phyloP scores from a whole-genome alignment of 2,329 filamentous ascomycete genomes.

The Pseudogymnoascus destructans region DNA sequence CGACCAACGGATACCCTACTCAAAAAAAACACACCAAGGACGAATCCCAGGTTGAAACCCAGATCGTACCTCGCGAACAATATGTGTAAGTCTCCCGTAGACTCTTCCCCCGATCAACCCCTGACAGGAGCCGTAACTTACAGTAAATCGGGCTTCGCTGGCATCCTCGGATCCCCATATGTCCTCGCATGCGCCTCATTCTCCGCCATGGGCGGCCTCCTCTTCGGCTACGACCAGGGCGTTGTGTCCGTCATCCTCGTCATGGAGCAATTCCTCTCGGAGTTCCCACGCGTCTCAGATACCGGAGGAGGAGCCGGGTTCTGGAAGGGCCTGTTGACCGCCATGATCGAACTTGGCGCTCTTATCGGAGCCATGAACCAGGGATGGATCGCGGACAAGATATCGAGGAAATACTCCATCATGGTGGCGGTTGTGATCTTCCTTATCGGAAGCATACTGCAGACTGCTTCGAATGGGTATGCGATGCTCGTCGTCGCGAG shows the following conservation, averaged over 20 bases:
- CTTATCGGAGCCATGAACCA: conserved; percentile 32
- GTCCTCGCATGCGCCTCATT: conserved; percentile 27
- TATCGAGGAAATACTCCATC: conserved; percentile 39
- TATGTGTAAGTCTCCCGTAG: not conserved
- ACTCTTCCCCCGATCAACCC: not conserved
- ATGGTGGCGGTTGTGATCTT: conserved; percentile 38
- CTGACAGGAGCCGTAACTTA: not conserved
- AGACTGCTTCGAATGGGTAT: conserved; percentile 38
- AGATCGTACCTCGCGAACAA: not conserved
- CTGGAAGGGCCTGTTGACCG: conserved; percentile 30
- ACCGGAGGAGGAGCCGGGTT: conserved; percentile 22
- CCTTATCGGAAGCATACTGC: conserved; percentile 35
- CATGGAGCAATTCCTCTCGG: conserved; percentile 27
- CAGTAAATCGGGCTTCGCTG: conserved; percentile 21
- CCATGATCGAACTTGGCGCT: conserved; percentile 42
- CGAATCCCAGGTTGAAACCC: not conserved
- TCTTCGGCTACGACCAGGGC: conserved; percentile 32
- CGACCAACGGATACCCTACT: not conserved
- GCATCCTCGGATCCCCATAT: conserved; percentile 25
- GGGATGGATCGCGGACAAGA: conserved; percentile 37
- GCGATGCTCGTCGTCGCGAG: conserved; percentile 37
- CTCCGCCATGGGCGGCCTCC: conserved; percentile 29
- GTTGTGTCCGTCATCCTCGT: conserved; percentile 30
- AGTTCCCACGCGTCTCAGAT: conserved; percentile 26
- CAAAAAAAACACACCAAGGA: not conserved